These are phyloP conservation scores for Corynascus novoguineensis DNA, from an alignment of 495 filamentous ascomycete genomes.

Conservation along the genomic window DNA sequence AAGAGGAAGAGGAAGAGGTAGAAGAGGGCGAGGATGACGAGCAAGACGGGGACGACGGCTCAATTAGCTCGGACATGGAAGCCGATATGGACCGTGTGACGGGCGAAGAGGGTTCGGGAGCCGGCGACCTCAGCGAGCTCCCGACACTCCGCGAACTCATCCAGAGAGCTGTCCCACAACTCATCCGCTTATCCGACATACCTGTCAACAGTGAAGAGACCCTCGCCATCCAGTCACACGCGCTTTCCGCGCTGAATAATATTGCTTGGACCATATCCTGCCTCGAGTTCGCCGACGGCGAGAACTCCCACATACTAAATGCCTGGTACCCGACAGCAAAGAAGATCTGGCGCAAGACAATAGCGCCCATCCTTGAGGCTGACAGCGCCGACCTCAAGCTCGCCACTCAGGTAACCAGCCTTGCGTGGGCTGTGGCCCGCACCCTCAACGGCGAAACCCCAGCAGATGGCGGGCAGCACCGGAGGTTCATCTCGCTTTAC, in stretches of 20 bases:
- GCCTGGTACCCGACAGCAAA: conserved; percentile 47
- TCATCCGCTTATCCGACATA: conserved; percentile 39
- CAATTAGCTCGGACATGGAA: conserved; percentile 42
- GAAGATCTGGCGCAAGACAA: conserved; percentile 47
- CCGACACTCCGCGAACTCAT: conserved; percentile 46
- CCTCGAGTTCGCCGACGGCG: conserved; percentile 41
- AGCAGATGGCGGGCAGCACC: conserved; percentile 44
- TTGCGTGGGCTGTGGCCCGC: conserved; percentile 58
- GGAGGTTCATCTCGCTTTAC: conserved; percentile 57
- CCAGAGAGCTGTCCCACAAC: conserved; percentile 43
- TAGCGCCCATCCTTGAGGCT: conserved; percentile 48
- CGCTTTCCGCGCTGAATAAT: conserved; percentile 53
- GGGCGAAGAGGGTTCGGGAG: conserved; percentile 39
- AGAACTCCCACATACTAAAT: conserved; percentile 36
- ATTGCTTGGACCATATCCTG: conserved; percentile 55
- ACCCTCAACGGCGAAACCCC: conserved; percentile 43
- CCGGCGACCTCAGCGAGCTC: conserved; percentile 36
- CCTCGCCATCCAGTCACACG: conserved; percentile 38
- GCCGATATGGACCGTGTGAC: conserved; percentile 56
- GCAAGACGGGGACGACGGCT: conserved; percentile 39
- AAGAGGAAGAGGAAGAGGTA: conserved; percentile 26
- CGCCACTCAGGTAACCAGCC: conserved; percentile 50
- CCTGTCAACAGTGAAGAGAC: conserved; percentile 21
- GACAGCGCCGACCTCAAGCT: conserved; percentile 56
- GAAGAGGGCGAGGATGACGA: conserved; percentile 32